These are phyloP conservation scores for Cladosporium velox DNA, from an alignment of 2,329 filamentous ascomycete genomes.

Conservation along the genomic window DNA sequence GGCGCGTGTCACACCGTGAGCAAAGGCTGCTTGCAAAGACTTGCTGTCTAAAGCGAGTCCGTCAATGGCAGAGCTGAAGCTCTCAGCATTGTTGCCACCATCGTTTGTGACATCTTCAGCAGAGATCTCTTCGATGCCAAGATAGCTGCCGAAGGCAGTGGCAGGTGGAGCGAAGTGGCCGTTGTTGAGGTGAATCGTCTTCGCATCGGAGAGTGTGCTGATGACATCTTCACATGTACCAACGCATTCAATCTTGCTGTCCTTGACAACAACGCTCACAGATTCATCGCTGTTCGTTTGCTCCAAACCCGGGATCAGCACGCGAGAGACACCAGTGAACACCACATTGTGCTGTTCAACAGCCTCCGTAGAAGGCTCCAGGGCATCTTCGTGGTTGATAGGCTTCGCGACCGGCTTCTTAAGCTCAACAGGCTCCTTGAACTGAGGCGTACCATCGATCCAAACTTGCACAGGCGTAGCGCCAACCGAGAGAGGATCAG, in stretches of 20 bases:
- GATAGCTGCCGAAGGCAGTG: slow-evolving; percentile 60
- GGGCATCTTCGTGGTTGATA: slow-evolving; percentile 42
- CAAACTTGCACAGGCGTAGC: slow-evolving; percentile 46
- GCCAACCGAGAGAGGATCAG: slow-evolving; percentile 43
- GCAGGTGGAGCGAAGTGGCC: slow-evolving; percentile 64
- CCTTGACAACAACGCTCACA: slow-evolving; percentile 53
- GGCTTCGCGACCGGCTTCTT: slow-evolving; percentile 50
- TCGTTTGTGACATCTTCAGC: slow-evolving; percentile 53
- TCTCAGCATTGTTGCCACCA: slow-evolving; percentile 52
- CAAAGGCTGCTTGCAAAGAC: slow-evolving; percentile 40
- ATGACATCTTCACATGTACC: slow-evolving; percentile 55
- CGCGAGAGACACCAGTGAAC: slow-evolving; percentile 59
- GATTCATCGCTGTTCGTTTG: slow-evolving; percentile 20
- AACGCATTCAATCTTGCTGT: slow-evolving; percentile 59
- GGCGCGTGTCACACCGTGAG: slow-evolving; percentile 42
- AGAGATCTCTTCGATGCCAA: slow-evolving; percentile 66
- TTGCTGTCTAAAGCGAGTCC: slow-evolving; percentile 45
- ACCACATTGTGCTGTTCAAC: slow-evolving; percentile 48
- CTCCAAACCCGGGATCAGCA: slow-evolving; percentile 53
- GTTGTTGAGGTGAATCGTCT: slow-evolving; percentile 54
- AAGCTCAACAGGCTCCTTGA: slow-evolving; percentile 53
- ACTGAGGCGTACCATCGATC: slow-evolving; percentile 53
- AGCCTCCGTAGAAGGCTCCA: neutral
- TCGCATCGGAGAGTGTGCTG: slow-evolving; percentile 40
- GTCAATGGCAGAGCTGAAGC: slow-evolving; percentile 59